Evolutionary conservation across 768 basidiomycete genomes (phyloP).

Genomic region (Boletus barrowsii): DNA sequence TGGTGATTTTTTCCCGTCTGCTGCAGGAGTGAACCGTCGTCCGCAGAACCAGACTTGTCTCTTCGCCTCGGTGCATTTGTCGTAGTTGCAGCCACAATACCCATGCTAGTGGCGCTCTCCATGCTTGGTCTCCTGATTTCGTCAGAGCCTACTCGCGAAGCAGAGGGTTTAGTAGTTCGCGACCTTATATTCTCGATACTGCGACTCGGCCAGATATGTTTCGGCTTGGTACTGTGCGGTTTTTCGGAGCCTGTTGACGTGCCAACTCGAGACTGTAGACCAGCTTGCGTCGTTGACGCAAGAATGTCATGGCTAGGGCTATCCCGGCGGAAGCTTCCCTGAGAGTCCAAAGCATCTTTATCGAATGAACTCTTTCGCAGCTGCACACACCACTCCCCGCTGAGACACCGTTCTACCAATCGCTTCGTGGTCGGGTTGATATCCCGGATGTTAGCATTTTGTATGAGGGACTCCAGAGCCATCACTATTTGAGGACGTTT

Average conservation of each 20-base stretch:
- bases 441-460: slow-evolving; percentile 74
- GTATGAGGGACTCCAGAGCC: slow-evolving; percentile 72
- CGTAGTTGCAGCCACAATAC: slow-evolving; percentile 28
- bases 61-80: slow-evolving; percentile 15
- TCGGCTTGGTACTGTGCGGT: slow-evolving; percentile 28
- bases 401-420: slow-evolving; percentile 87
- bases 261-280: slow-evolving; percentile 2
- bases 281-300: slow-evolving; percentile 35
- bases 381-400: slow-evolving; percentile 82
- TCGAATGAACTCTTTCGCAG: slow-evolving; percentile 43
- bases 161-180: slow-evolving; percentile 24
- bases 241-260: slow-evolving; percentile 12
- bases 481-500: slow-evolving; percentile 89
- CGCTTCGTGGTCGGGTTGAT: slow-evolving; percentile 85
- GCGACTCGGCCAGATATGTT: slow-evolving; percentile 57
- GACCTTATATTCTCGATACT: slow-evolving; percentile 60
- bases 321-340: slow-evolving; percentile 30
- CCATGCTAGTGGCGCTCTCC: slow-evolving; percentile 33
- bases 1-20: slow-evolving; percentile 17
- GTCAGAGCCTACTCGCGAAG: slow-evolving; percentile 35
- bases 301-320: slow-evolving; percentile 46
- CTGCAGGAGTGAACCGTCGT: slow-evolving; percentile 23
- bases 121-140: slow-evolving; percentile 40
- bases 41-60: slow-evolving; percentile 28
- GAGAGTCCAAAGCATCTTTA: slow-evolving; percentile 27